A percentile compares a stretch with the other conserved stretches of the same genome.
These are phyloP conservation scores for Bruguiera sexangula DNA, from an alignment of 345 rosid genomes.

Conservation along the genomic window DNA sequence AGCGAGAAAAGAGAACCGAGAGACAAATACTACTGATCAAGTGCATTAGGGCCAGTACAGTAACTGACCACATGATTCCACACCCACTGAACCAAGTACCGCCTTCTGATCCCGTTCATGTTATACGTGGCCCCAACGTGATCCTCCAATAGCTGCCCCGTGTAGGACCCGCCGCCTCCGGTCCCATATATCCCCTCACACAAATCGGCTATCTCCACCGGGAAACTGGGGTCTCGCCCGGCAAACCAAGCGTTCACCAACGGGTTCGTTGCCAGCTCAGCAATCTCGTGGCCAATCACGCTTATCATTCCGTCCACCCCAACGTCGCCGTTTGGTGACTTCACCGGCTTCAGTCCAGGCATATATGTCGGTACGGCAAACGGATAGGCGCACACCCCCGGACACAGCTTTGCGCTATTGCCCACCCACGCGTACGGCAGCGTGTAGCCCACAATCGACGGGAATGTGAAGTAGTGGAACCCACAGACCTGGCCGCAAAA, in stretches of 20 bases:
- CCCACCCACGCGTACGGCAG: conserved; percentile 98
- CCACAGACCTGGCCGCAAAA: conserved; percentile 93
- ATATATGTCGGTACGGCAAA: conserved; percentile 68
- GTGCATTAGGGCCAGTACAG: conserved; percentile 93
- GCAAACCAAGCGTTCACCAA: conserved; percentile 97
- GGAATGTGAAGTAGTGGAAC: conserved; percentile 94
- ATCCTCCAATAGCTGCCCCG: conserved; percentile 74
- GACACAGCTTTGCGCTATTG: conserved; percentile 80
- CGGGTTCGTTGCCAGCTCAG: conserved; percentile 94
- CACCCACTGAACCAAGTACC: conserved; percentile 89
- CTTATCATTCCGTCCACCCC: conserved; percentile 98
- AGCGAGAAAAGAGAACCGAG: neutral
- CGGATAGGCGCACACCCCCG: conserved; percentile 94
- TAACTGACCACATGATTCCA: conserved; percentile 79
- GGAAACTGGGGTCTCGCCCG: conserved; percentile 78
- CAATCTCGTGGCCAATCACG: conserved; percentile 90
- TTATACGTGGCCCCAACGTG: conserved; percentile 76
- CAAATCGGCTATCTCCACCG: conserved; percentile 90
- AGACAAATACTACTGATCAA: conserved; percentile 42
- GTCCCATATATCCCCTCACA: conserved; percentile 98
- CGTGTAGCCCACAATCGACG: conserved; percentile 89
- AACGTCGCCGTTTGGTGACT: conserved; percentile 76
- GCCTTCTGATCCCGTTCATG: conserved; percentile 78
- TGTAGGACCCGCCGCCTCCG: conserved; percentile 96
- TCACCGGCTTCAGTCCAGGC: conserved; percentile 64